Conservation (phyloP, 768 basidiomycete species). For the Trametes cinnabarina region DNA sequence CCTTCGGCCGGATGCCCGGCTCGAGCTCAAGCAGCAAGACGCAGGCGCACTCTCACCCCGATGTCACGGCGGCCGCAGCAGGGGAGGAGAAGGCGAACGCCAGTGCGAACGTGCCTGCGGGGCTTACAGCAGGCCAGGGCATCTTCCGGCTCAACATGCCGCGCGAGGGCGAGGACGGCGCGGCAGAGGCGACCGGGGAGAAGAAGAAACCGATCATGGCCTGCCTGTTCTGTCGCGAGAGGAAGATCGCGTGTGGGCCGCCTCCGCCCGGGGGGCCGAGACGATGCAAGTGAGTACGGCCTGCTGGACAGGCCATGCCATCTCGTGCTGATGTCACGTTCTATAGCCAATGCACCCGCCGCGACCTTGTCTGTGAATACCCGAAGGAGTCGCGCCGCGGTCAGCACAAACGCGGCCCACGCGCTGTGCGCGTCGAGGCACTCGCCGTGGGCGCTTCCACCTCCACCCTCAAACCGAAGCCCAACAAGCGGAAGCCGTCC, state of each 20-base stretch:
- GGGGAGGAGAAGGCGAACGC: background rate
- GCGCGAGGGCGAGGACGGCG: background rate
- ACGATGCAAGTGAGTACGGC: conserved; percentile 45
- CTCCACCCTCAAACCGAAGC: background rate
- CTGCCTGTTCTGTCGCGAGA: conserved; percentile 48
- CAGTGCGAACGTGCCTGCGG: background rate
- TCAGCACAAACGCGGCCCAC: conserved; percentile 38
- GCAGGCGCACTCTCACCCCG: too few relatives aligned
- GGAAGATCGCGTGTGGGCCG: conserved; percentile 50
- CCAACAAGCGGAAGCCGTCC: background rate
- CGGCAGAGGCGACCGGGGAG: conserved; percentile 13
- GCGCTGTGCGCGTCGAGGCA: conserved; percentile 22
- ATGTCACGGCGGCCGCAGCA: too few relatives aligned
- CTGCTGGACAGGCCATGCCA: too few relatives aligned
- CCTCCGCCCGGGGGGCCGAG: conserved; percentile 36
- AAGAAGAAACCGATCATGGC: conserved; percentile 47
- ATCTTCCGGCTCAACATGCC: conserved; percentile 24
- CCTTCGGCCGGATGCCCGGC: background rate
- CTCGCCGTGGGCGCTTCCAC: conserved; percentile 2
- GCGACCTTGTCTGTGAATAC: conserved; percentile 45
- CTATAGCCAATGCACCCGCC: conserved; percentile 45
- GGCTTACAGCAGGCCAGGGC: conserved; percentile 16
- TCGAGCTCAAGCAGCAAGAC: background rate
- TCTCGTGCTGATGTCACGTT: background rate
- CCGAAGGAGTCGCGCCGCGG: conserved; percentile 51